These are phyloP conservation scores for Zangia roseola DNA, from an alignment of 768 basidiomycete genomes.

Conservation along the genomic window DNA sequence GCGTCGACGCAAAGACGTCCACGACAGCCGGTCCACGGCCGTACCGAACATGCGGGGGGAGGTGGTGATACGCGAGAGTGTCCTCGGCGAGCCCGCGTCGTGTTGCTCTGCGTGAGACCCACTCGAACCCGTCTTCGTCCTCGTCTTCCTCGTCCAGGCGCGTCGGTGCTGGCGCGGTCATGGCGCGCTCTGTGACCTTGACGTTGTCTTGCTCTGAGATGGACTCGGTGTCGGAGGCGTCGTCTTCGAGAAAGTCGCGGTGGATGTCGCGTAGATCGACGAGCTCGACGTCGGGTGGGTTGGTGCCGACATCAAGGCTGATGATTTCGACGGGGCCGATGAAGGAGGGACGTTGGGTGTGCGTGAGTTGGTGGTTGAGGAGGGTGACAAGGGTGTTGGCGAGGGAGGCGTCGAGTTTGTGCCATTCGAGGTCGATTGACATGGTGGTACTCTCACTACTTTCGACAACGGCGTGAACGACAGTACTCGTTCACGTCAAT, in stretches of 20 bases:
- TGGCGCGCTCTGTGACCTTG: slow-evolving; percentile 48
- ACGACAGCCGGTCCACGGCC: slow-evolving; percentile 48
- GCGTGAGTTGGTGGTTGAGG: slow-evolving; percentile 77
- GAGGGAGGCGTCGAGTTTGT: slow-evolving; percentile 71
- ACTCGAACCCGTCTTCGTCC: slow-evolving; percentile 80
- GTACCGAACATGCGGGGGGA: slow-evolving; percentile 73
- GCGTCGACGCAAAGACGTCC: slow-evolving; percentile 59
- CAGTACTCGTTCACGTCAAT: too few species aligned
- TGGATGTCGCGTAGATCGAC: slow-evolving; percentile 93
- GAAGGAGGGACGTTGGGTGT: slow-evolving; percentile 81
- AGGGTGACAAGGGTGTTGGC: slow-evolving; percentile 65
- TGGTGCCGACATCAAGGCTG: slow-evolving; percentile 83
- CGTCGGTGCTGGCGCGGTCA: too few species aligned
- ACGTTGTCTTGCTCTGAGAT: slow-evolving; percentile 36
- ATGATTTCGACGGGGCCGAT: slow-evolving; percentile 90
- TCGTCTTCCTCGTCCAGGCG: slow-evolving; percentile 41
- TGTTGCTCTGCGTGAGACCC: slow-evolving; percentile 69
- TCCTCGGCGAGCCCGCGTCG: slow-evolving; percentile 51
- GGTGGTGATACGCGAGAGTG: slow-evolving; percentile 61
- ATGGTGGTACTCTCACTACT: too few species aligned
- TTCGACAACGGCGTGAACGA: too few species aligned
- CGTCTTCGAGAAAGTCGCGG: slow-evolving; percentile 88
- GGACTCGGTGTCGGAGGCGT: slow-evolving; percentile 29
- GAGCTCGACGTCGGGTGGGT: slow-evolving; percentile 82
- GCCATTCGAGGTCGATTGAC: slow-evolving; percentile 97